Conservation (phyloP, 495 filamentous ascomycete species). For the Penicillium subrubescens region DNA sequence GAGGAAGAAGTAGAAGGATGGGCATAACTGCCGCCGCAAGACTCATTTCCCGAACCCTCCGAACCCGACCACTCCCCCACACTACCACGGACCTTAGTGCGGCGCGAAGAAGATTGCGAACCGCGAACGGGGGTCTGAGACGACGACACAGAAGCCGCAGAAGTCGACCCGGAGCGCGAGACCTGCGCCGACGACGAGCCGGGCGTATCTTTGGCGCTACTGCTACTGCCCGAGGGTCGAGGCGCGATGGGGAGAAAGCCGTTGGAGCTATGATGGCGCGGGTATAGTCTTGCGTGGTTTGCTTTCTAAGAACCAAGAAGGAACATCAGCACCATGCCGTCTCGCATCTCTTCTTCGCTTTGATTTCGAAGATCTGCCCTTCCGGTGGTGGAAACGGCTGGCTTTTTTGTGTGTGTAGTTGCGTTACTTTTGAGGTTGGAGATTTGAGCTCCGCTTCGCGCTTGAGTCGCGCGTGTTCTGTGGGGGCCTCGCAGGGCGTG, state of each 20-base stretch:
- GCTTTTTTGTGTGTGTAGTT: constrained; percentile 26
- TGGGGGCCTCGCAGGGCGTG: constrained; percentile 84
- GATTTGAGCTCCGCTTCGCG: constrained; percentile 81
- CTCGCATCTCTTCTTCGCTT: constrained; percentile 24
- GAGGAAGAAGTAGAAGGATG: background rate
- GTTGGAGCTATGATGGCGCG: constrained; percentile 30
- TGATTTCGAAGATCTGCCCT: constrained; percentile 22
- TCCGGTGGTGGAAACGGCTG: constrained; percentile 23
- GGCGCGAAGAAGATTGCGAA: constrained; percentile 9
- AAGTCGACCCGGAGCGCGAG: constrained; percentile 22
- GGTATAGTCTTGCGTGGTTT: constrained; percentile 33
- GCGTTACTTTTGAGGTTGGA: constrained; percentile 38
- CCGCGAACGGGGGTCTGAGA: constrained; percentile 9
- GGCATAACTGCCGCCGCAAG: background rate
- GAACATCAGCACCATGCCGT: constrained; percentile 39
- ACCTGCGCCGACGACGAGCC: constrained; percentile 16
- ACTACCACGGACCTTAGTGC: constrained; percentile 2
- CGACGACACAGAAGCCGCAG: constrained; percentile 16
- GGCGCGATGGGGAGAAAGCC: constrained; percentile 44
- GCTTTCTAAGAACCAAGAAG: constrained; percentile 39
- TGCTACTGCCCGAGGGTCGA: constrained; percentile 23
- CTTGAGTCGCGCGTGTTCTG: constrained; percentile 89
- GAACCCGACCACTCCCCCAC: constrained; percentile 28
- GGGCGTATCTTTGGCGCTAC: background rate
- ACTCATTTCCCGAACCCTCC: constrained; percentile 21